phyloP scores from a whole-genome alignment of 805 yeast species.

The Ogataea paraovalis region DNA sequence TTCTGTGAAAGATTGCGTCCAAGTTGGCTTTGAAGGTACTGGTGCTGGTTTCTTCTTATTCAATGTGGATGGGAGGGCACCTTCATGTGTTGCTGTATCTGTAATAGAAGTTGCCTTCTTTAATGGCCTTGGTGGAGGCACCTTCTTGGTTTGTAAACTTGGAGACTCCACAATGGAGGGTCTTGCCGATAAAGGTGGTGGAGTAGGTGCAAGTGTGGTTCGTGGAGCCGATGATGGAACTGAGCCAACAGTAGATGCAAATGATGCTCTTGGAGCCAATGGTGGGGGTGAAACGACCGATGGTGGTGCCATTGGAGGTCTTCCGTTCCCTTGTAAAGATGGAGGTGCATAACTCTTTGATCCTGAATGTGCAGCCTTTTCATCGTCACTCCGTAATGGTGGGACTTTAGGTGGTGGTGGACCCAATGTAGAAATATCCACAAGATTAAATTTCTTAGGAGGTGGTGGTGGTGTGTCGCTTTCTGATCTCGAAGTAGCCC shows the following conservation, averaged over 20 bases:
- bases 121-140: slow-evolving; percentile 19
- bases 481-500: slow-evolving; percentile 1
- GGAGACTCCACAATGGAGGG: background rate
- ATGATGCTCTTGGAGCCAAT: background rate
- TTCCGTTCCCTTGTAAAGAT: background rate
- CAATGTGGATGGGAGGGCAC: background rate
- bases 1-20: slow-evolving; percentile 14
- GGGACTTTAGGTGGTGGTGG: slow-evolving; percentile 21
- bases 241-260: background rate
- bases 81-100: background rate
- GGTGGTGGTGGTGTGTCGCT: slow-evolving; percentile 7
- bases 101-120: slow-evolving; percentile 4
- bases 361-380: background rate
- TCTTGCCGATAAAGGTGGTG: background rate
- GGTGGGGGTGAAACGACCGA: slow-evolving; percentile 1
- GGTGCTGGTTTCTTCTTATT: slow-evolving; percentile 2
- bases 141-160: slow-evolving; percentile 4
- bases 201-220: background rate
- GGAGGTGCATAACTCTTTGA: background rate
- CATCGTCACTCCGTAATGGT: slow-evolving; percentile 7
- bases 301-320: background rate
- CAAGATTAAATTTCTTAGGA: slow-evolving; percentile 14
- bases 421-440: slow-evolving; percentile 18
- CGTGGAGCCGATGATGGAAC: slow-evolving; percentile 1
- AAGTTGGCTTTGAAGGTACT: slow-evolving; percentile 10